phyloP scores from a whole-genome alignment of 1,284 basidiomycete genomes.

The Ceratobasidium sp. region DNA sequence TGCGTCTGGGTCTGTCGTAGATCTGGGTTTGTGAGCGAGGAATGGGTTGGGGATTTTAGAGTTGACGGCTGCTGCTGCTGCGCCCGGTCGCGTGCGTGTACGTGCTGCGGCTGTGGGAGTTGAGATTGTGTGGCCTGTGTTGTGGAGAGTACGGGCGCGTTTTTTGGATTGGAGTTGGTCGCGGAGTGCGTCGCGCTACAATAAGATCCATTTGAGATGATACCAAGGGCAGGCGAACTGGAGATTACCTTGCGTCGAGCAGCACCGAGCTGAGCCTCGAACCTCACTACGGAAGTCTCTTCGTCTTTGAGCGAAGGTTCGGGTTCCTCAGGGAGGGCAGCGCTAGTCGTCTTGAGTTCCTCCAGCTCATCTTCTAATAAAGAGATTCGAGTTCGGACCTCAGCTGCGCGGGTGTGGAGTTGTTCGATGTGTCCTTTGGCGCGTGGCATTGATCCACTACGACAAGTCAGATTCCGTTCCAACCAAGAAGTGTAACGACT shows the following conservation, averaged over 20 bases:
- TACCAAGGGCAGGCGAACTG: not conserved
- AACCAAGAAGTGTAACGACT: not conserved
- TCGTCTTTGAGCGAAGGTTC: slow-evolving; percentile 33
- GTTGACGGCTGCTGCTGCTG: too few relatives aligned
- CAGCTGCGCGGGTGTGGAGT: slow-evolving; percentile 21
- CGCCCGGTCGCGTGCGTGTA: slow-evolving; percentile 32
- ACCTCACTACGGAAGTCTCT: slow-evolving; percentile 20
- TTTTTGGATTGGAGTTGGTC: slow-evolving; percentile 35
- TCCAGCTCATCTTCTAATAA: slow-evolving; percentile 40
- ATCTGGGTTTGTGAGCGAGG: not conserved
- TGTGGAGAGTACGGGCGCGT: not conserved
- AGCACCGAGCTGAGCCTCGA: slow-evolving; percentile 32
- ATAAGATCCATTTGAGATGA: not conserved
- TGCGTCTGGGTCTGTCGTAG: slow-evolving; percentile 29
- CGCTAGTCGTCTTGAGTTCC: slow-evolving; percentile 21
- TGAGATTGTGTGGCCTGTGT: slow-evolving; percentile 12
- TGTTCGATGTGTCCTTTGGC: slow-evolving; percentile 33
- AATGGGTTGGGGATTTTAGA: slow-evolving; percentile 39
- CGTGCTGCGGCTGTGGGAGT: slow-evolving; percentile 38
- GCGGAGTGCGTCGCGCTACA: slow-evolving; percentile 35
- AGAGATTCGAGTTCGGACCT: slow-evolving; percentile 34
- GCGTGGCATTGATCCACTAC: slow-evolving; percentile 39
- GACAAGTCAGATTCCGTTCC: not conserved
- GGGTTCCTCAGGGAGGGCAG: slow-evolving; percentile 1
- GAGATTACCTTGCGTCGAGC: slow-evolving; percentile 15